Base-by-base conservation (phyloP, 495 filamentous ascomycete species). In the Penicillium simplicissimum region DNA sequence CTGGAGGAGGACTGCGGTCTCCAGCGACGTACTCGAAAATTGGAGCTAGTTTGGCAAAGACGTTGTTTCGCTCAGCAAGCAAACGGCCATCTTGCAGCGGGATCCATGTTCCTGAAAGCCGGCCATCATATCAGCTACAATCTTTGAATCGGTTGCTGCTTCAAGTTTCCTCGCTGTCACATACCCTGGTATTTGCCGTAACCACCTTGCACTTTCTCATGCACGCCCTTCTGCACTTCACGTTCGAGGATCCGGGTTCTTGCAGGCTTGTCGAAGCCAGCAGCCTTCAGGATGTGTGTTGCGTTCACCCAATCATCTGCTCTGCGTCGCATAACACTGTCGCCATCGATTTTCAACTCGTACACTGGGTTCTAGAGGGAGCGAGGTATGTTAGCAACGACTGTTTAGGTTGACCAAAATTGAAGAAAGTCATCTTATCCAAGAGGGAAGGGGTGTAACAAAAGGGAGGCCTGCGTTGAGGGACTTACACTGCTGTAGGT, bases 141-240 rank as follows among this genome's bases (percentile, higher is more conserved):
- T 49, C 10, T 4, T n/a, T 7, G 0, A 25, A 31, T 34, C 48
- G 9, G n/a, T n/a, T 34, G 38, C 25, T 31, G n/a, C 6, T 3
- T n/a, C 25, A 9, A 2, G 0, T 31, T 17, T 34, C 13, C 13
- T 33, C 8, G 13, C 17, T 52, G n/a, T 15, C n/a, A 55, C 56
- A 40, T 65, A 91, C 93, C 93, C 79, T 98, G 95, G 66, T 97
- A 98, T 85, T 98, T 98, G 56, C 95, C 95, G 75, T 98, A 98
- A 23, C 95, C 95, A 62, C 95, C 95, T 69, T 98, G 95, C 3
- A 98, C 90, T 76, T 98, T 98, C 76, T 98, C 94, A 76, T 98
- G 95, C 9, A 88, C 81, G 10, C 93, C 94, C 73, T 96, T 96
- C 72, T 98, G 95, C 1, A 98, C 94, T 65, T 98, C 96, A 51